Evolutionary conservation across 148 eudicot species (phyloP).

Genomic region (Pouteria glomerata): DNA sequence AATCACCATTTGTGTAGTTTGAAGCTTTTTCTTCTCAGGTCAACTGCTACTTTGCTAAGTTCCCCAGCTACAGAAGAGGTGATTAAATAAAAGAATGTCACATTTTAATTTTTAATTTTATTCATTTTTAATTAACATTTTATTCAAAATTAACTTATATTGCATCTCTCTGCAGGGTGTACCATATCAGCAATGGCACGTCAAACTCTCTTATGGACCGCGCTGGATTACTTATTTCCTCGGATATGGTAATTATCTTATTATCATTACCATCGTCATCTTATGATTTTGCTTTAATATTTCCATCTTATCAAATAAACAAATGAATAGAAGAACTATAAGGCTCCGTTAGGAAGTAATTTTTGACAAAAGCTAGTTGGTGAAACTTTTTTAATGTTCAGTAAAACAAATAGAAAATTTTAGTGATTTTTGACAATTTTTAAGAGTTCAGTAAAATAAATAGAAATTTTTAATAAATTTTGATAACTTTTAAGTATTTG

Average conservation of each 20-base stretch:
- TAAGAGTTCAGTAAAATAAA: too few relatives aligned
- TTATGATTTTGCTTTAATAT: too few relatives aligned
- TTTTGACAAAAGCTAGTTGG: too few relatives aligned
- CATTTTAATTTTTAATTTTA: not conserved
- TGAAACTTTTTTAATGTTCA: too few relatives aligned
- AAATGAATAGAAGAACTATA: too few relatives aligned
- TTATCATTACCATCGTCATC: too few relatives aligned
- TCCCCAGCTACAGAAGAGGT: slow-evolving; percentile 38
- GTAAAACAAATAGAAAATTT: too few relatives aligned
- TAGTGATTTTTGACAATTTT: too few relatives aligned
- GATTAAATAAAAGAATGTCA: slow-evolving; percentile 32
- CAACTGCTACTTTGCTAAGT: slow-evolving; percentile 36
- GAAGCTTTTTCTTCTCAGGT: slow-evolving; percentile 30
- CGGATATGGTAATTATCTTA: slow-evolving; percentile 28
- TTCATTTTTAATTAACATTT: not conserved
- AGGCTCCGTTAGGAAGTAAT: too few relatives aligned
- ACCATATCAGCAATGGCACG: slow-evolving; percentile 28
- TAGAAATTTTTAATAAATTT: too few relatives aligned
- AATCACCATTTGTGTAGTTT: slow-evolving; percentile 36
- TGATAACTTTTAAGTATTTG: too few relatives aligned
- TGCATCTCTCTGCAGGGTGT: slow-evolving; percentile 14
- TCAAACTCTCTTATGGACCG: slow-evolving; percentile 46
- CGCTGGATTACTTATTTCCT: slow-evolving; percentile 44
- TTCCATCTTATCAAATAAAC: too few relatives aligned
- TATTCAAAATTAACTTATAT: not conserved